Conservation (phyloP, 805 yeast species). For the Starmerella geochares region DNA sequence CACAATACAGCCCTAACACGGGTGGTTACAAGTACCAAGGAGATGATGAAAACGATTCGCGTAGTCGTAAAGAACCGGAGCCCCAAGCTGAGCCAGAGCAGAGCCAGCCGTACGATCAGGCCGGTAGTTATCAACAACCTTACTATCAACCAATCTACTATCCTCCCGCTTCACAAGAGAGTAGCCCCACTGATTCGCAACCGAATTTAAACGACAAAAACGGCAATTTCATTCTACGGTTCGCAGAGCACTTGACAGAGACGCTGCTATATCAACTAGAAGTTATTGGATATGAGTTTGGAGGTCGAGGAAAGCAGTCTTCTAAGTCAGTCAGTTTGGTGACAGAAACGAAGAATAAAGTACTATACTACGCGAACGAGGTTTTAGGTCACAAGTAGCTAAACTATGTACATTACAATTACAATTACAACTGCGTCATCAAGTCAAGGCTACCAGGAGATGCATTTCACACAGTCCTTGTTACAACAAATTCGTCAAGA, state of each 20-base stretch:
- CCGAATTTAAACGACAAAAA: conserved; percentile 4
- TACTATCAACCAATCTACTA: not conserved
- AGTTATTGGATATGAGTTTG: conserved; percentile 14
- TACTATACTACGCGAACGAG: not conserved
- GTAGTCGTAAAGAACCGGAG: not conserved
- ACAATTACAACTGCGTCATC: too few relatives aligned
- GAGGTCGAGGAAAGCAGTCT: not conserved
- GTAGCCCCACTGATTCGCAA: not conserved
- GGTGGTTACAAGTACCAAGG: conserved; percentile 13
- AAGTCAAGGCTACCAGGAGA: too few relatives aligned
- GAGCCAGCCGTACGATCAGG: not conserved
- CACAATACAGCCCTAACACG: conserved; percentile 1
- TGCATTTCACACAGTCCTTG: too few relatives aligned
- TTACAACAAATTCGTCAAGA: too few relatives aligned
- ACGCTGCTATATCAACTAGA: conserved; percentile 13
- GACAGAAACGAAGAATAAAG: not conserved
- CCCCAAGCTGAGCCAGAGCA: not conserved
- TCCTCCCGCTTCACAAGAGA: not conserved
- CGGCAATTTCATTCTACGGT: conserved; percentile 4
- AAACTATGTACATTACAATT: not conserved
- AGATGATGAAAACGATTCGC: not conserved
- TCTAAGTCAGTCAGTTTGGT: not conserved
- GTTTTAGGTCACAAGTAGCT: not conserved
- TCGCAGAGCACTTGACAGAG: conserved; percentile 10
- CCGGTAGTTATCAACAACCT: not conserved